Evolutionary conservation across 2,329 filamentous ascomycete species (phyloP).

Genomic region (Fusarium kyushuense): DNA sequence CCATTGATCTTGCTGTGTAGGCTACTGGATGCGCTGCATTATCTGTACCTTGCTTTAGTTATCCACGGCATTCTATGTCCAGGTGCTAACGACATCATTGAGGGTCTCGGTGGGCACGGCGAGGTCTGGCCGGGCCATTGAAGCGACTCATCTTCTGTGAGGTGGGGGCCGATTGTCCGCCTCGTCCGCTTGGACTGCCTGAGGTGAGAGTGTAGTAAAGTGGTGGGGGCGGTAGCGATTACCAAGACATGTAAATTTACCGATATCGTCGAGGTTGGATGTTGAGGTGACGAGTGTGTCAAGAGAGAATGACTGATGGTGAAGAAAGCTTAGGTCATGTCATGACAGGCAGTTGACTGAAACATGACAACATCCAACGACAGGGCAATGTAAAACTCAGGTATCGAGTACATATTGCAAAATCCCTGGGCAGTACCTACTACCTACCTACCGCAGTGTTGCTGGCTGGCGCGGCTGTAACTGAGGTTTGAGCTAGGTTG

Average conservation of each 20-base stretch:
- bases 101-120: constrained; percentile 42
- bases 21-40: neutral
- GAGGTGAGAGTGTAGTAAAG: constrained; percentile 15
- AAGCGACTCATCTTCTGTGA: constrained; percentile 23
- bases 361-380: neutral
- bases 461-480: constrained; percentile 42
- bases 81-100: constrained; percentile 41
- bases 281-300: constrained; percentile 8
- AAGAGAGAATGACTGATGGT: constrained; percentile 15
- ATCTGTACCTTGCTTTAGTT: constrained; percentile 15
- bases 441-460: neutral
- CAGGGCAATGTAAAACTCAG: neutral
- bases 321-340: neutral
- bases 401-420: neutral
- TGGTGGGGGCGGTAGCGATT: constrained; percentile 30
- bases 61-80: constrained; percentile 40
- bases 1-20: neutral
- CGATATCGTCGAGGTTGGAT: constrained; percentile 4
- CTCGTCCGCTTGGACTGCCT: constrained; percentile 29
- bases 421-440: neutral
- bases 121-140: constrained; percentile 33
- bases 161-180: constrained; percentile 28
- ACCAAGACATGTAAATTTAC: constrained; percentile 36
- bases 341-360: neutral
- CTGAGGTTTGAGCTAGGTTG: constrained; percentile 13